A percentile compares a stretch with the other conserved stretches of the same genome.
Evolutionary conservation across 148 eudicot species (phyloP).

Genomic region (Silene uniflora): DNA sequence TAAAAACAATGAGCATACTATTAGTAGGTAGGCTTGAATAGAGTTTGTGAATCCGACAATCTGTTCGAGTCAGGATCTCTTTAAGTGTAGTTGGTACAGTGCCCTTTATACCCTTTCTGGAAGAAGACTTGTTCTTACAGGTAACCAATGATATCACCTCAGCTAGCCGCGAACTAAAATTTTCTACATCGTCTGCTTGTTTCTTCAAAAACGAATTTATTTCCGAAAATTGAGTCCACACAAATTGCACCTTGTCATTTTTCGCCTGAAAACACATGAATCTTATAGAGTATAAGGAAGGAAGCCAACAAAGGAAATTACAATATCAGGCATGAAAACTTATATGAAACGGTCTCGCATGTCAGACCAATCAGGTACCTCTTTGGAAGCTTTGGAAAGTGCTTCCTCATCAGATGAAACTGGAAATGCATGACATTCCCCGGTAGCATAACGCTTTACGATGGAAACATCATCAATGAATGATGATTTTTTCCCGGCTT

Average conservation of each 20-base stretch:
- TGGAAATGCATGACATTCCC: slow-evolving; percentile 75
- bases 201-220: slow-evolving; percentile 59
- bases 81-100: slow-evolving; percentile 51
- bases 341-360: too few relatives aligned
- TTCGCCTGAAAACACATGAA: slow-evolving; percentile 41
- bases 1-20: slow-evolving; percentile 72
- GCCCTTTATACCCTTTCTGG: slow-evolving; percentile 40
- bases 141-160: slow-evolving; percentile 78
- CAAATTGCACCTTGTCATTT: slow-evolving; percentile 69
- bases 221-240: slow-evolving; percentile 87
- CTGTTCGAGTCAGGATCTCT: slow-evolving; percentile 53
- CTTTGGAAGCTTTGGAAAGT: slow-evolving; percentile 64
- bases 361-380: slow-evolving; percentile 39
- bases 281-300: background rate
- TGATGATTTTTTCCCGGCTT: slow-evolving; percentile 70
- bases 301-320: background rate
- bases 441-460: slow-evolving; percentile 86
- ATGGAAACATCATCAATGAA: slow-evolving; percentile 70
- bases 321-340: background rate
- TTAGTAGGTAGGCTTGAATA: slow-evolving; percentile 63
- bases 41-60: slow-evolving; percentile 57
- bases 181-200: slow-evolving; percentile 67
- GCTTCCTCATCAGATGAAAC: slow-evolving; percentile 87
- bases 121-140: slow-evolving; percentile 45
- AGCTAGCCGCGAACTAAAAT: slow-evolving; percentile 55